Base-by-base conservation (phyloP, 2,329 filamentous ascomycete species). In the Thelonectria discophora region DNA sequence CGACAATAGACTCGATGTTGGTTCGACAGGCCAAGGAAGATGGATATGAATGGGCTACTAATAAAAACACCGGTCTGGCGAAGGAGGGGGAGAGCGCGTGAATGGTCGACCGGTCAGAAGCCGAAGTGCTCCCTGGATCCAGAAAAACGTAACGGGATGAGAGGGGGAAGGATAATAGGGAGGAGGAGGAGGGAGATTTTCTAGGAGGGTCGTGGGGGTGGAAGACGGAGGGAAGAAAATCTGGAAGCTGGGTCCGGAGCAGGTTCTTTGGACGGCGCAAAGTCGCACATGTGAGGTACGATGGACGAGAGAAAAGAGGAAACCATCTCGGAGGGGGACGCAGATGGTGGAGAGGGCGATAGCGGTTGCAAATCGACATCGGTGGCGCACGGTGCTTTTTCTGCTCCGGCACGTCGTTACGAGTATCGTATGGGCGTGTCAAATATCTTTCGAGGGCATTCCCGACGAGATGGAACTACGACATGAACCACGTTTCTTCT, bases 1-100 rank as follows among this genome's bases (percentile, higher is more conserved):
- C 58, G 50, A 63, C 52, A 52, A 39, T 66, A 51, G 60, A 47
- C 50, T 57, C 65, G 63, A 56, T 40, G 60, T 21, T 56, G 58
- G 37, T 46, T 20, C 27, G 37, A 37, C 48, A 17, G 40, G 45
- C 27, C 43, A 37, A 55, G 49, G 55, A 55, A 59, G 57, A 43
- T 47, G 34, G 39, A 56, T 37, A 47, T 40, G 58, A 47, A 49
- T 45, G 43, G 49, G 18, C 32, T 37, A 37, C 18, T 34, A 34
- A 52, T 56, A 56, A 60, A 59, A 59, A 34, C 50, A 43, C 34
- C 24, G 21, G 34, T 40, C 39, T 40, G 27, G 12, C 12, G 2
- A 30, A 10, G 55, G 12, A 12, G 39, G 17, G 15, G 27, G n/a
- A 17, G 27, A 39, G 11, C 20, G 12, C 18, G 30, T 32, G 8